phyloP scores from a whole-genome alignment of 768 basidiomycete genomes.

The Mycena kentingensis region DNA sequence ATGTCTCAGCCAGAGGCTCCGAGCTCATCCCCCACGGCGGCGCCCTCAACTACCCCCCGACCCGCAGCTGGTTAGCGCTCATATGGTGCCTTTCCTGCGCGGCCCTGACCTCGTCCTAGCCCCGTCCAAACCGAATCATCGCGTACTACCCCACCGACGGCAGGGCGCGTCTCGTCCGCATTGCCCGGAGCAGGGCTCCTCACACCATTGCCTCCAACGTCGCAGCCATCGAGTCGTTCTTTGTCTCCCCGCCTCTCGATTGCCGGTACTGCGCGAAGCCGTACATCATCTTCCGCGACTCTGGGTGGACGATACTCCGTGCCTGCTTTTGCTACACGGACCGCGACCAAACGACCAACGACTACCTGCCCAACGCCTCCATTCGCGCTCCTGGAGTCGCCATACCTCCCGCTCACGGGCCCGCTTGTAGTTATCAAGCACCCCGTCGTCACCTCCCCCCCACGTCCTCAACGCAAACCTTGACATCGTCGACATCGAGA shows the following conservation, averaged over 20 bases:
- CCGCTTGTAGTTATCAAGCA: background rate
- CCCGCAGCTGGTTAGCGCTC: too few relatives aligned
- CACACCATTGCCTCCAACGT: background rate
- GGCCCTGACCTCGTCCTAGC: background rate
- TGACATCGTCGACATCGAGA: background rate
- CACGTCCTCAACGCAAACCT: background rate
- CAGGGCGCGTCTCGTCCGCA: background rate
- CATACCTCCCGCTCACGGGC: background rate
- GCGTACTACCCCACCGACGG: background rate
- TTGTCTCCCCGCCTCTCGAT: background rate
- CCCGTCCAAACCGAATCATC: background rate
- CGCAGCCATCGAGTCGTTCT: background rate
- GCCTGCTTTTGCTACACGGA: background rate
- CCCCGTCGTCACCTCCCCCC: background rate
- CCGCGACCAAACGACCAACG: background rate
- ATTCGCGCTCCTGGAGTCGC: background rate
- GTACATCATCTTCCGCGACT: background rate
- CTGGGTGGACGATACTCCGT: background rate
- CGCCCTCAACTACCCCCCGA: too few relatives aligned
- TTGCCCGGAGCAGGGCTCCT: background rate
- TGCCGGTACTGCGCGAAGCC: background rate
- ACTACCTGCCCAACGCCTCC: background rate
- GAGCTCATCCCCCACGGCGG: too few relatives aligned
- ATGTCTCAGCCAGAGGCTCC: too few relatives aligned
- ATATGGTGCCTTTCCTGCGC: too few relatives aligned